These are phyloP conservation scores for Lunularia cruciata DNA, from an alignment of 225 moss, liverwort and hornwort genomes.

Conservation along the genomic window DNA sequence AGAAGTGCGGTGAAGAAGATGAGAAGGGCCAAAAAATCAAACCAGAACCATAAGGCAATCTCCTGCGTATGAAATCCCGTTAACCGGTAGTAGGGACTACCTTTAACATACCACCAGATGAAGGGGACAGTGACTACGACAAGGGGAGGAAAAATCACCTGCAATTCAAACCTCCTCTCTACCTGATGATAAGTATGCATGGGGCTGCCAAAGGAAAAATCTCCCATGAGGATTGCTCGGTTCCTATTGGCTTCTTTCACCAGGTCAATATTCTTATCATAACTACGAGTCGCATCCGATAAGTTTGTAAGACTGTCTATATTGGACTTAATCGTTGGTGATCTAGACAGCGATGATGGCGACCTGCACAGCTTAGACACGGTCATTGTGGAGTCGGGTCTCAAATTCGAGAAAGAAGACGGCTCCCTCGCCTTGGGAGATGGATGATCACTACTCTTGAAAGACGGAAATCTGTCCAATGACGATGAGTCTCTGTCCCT, in stretches of 20 bases:
- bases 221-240: conserved; percentile 53
- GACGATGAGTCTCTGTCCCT: conserved; percentile 20
- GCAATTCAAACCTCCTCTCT: conserved; percentile 54
- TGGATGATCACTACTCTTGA: conserved; percentile 29
- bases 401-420: conserved; percentile 51
- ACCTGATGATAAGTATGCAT: conserved; percentile 15
- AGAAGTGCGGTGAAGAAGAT: conserved; percentile 77
- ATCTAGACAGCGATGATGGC: conserved; percentile 74
- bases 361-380: conserved; percentile 85
- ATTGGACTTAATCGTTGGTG: conserved; percentile 86
- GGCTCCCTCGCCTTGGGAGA: conserved; percentile 49
- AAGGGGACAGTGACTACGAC: conserved; percentile 76
- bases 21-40: conserved; percentile 69
- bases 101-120: conserved; percentile 91
- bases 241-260: conserved; percentile 46
- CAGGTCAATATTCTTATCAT: conserved; percentile 48
- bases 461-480: conserved; percentile 12
- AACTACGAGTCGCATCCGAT: conserved; percentile 64
- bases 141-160: conserved; percentile 66
- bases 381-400: conserved; percentile 48
- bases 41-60: conserved; percentile 77
- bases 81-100: conserved; percentile 63
- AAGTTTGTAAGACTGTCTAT: conserved; percentile 75
- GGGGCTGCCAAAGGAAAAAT: conserved; percentile 31
- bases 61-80: conserved; percentile 63